Conservation (phyloP, 495 filamentous ascomycete species). For the Penicillium diatomitis region DNA sequence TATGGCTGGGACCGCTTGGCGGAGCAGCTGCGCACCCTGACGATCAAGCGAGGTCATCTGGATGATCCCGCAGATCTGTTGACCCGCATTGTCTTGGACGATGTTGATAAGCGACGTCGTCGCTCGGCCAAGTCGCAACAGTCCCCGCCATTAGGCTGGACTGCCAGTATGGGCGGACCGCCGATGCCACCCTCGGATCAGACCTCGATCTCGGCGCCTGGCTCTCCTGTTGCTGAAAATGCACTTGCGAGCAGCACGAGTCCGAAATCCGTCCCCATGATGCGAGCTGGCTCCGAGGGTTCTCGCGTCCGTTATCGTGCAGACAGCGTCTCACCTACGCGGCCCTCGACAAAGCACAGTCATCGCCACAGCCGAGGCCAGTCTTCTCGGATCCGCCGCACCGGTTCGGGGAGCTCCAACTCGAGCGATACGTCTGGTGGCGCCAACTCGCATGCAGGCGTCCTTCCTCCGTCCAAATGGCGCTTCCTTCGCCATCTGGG, state of each 20-base stretch:
- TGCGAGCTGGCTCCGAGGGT: slow-evolving; percentile 42
- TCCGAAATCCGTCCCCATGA: slow-evolving; percentile 39
- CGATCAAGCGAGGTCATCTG: slow-evolving; percentile 76
- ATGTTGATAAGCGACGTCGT: slow-evolving; percentile 83
- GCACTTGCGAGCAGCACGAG: slow-evolving; percentile 36
- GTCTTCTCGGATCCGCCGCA: slow-evolving; percentile 63
- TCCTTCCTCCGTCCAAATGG: slow-evolving; percentile 81
- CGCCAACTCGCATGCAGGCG: slow-evolving; percentile 30
- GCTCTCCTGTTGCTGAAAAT: slow-evolving; percentile 50
- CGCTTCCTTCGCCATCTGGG: slow-evolving; percentile 86
- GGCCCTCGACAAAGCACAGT: slow-evolving; percentile 64
- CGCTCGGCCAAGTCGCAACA: slow-evolving; percentile 77
- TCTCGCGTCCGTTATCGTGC: slow-evolving; percentile 44
- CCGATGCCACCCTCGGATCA: slow-evolving; percentile 50
- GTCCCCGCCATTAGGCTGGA: slow-evolving; percentile 62
- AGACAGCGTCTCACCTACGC: slow-evolving; percentile 68
- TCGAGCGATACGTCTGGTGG: slow-evolving; percentile 66
- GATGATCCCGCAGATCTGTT: slow-evolving; percentile 87
- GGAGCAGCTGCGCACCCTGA: slow-evolving; percentile 81
- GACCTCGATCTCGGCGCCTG: slow-evolving; percentile 49
- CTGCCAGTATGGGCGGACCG: slow-evolving; percentile 30
- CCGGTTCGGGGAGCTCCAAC: slow-evolving; percentile 85
- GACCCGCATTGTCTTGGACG: slow-evolving; percentile 87
- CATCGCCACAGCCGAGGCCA: slow-evolving; percentile 44
- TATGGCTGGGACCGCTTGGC: slow-evolving; percentile 92